Evolutionary conservation across 2,329 filamentous ascomycete genomes (phyloP).

Genomic region (Ophiostoma piceae): DNA sequence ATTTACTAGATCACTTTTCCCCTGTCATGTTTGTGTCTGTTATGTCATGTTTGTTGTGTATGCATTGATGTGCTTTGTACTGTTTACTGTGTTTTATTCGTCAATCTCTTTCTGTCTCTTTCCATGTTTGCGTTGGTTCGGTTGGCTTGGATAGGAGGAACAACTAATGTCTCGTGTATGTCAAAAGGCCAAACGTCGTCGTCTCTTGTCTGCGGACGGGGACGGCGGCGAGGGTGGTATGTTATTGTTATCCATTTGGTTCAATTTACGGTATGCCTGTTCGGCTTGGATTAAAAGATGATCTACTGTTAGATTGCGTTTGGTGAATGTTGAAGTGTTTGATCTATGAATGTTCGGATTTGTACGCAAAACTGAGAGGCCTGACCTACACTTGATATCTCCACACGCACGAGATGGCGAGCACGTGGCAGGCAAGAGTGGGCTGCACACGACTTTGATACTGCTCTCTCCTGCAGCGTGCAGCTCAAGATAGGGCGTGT

Average conservation of each 20-base stretch:
- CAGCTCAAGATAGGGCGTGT: background rate
- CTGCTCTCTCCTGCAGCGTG: background rate
- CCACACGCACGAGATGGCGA: background rate
- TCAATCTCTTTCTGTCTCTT: conserved; percentile 1
- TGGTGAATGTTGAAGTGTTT: no score
- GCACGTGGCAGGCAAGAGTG: background rate
- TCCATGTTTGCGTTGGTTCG: conserved; percentile 3
- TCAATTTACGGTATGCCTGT: background rate
- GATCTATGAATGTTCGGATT: no score
- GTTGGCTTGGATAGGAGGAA: conserved; percentile 14
- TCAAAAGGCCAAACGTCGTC: background rate
- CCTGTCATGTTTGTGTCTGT: background rate
- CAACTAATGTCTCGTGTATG: conserved; percentile 20
- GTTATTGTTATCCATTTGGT: background rate
- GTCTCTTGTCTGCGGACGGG: background rate
- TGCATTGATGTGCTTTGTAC: background rate
- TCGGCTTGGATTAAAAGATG: background rate
- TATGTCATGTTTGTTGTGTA: background rate
- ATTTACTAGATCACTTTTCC: conserved; percentile 17
- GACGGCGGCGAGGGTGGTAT: background rate
- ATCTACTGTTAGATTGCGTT: background rate
- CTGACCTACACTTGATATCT: background rate
- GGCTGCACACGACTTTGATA: background rate
- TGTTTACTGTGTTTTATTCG: background rate
- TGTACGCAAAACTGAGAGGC: no score